These are phyloP conservation scores for Candida pini DNA, from an alignment of 805 yeast genomes.

Conservation along the genomic window DNA sequence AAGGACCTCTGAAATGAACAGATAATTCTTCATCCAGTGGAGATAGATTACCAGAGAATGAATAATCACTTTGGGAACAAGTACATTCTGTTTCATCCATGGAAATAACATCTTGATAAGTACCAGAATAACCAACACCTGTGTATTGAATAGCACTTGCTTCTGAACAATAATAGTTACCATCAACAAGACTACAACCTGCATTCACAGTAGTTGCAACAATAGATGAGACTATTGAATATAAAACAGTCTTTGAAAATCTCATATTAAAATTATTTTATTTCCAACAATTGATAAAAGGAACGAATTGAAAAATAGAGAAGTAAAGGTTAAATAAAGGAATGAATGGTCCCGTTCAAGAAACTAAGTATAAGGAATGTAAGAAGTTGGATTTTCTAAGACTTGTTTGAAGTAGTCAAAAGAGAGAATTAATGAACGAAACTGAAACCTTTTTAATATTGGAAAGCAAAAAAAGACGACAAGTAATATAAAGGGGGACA, in stretches of 20 bases:
- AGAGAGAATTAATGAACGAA: too few species aligned
- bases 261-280: conserved; percentile 11
- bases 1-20: conserved; percentile 87
- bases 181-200: conserved; percentile 39
- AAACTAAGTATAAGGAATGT: too few species aligned
- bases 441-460: too few species aligned
- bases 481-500: too few species aligned
- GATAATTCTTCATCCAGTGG: conserved; percentile 86
- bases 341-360: too few species aligned
- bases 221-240: conserved; percentile 19
- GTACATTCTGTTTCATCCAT: conserved; percentile 60
- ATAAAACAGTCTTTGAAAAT: conserved; percentile 15
- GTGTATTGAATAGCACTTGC: conserved; percentile 50
- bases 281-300: too few species aligned
- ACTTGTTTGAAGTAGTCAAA: too few species aligned
- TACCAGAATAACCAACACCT: conserved; percentile 79
- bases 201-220: conserved; percentile 16
- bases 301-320: too few species aligned
- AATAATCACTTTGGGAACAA: conserved; percentile 53
- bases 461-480: too few species aligned
- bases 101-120: conserved; percentile 63
- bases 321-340: too few species aligned
- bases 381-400: too few species aligned
- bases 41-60: conserved; percentile 67
- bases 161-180: conserved; percentile 79